Percentiles rank a stretch among this genome's conserved stretches.
Evolutionary conservation across 345 rosid genomes (phyloP).

Genomic region (Boechera stricta): DNA sequence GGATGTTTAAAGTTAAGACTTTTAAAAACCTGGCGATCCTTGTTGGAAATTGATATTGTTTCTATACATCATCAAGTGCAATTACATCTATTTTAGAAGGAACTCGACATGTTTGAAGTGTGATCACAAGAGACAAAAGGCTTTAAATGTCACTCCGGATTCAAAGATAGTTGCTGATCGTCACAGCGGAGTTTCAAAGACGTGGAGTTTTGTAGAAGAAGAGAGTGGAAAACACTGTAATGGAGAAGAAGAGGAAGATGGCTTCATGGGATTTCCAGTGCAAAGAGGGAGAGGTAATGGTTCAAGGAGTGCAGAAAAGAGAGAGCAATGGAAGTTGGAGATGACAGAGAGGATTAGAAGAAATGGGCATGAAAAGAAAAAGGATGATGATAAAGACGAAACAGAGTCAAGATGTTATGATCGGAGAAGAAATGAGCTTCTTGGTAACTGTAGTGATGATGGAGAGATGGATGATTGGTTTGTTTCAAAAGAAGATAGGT

Average conservation of each 20-base stretch:
- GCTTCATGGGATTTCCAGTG: conserved; percentile 59
- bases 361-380: conserved; percentile 30
- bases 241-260: conserved; percentile 40
- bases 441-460: conserved; percentile 57
- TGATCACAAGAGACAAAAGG: conserved; percentile 74
- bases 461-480: conserved; percentile 84
- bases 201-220: conserved; percentile 64
- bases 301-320: conserved; percentile 49
- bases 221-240: background rate
- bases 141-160: conserved; percentile 41
- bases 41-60: background rate
- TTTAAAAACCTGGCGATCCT: background rate
- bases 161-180: conserved; percentile 15
- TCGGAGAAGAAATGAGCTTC: conserved; percentile 43
- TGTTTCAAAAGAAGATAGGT: conserved; percentile 31
- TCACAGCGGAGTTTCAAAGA: conserved; percentile 36
- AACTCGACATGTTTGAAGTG: conserved; percentile 86
- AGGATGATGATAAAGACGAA: conserved; percentile 40
- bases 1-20: background rate
- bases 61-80: conserved; percentile 54
- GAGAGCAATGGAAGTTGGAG: conserved; percentile 63
- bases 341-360: conserved; percentile 49
- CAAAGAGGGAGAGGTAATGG: conserved; percentile 61
- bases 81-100: conserved; percentile 80
- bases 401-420: conserved; percentile 29